A percentile compares a stretch with the other conserved stretches of the same genome.
These are phyloP conservation scores for Phylloboletellus chloephorus DNA, from an alignment of 1,284 basidiomycete genomes.

Conservation along the genomic window DNA sequence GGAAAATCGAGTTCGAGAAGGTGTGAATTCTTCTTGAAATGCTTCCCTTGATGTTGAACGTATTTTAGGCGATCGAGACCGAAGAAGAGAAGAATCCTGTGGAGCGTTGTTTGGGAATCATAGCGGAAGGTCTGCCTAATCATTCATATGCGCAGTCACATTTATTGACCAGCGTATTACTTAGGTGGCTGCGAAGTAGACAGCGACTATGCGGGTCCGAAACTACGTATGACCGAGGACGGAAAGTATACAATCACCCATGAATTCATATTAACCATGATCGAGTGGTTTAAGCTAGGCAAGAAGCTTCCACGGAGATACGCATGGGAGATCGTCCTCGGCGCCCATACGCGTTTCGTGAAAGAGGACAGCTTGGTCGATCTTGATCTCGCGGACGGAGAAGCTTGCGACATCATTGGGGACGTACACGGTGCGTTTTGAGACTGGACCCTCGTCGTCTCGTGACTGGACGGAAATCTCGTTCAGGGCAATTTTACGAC, in stretches of 20 bases:
- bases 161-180: conserved; percentile 5
- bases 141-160: not conserved
- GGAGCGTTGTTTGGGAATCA: conserved; percentile 70
- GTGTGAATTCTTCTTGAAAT: conserved; percentile 33
- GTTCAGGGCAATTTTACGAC: conserved; percentile 88
- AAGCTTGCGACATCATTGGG: conserved; percentile 87
- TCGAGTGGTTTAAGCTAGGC: conserved; percentile 88
- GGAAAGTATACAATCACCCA: conserved; percentile 69
- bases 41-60: conserved; percentile 1
- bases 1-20: conserved; percentile 87
- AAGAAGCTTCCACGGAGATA: conserved; percentile 83
- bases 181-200: conserved; percentile 72
- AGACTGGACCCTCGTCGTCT: not conserved
- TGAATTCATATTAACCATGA: conserved; percentile 83
- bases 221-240: conserved; percentile 47
- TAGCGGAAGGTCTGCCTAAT: conserved; percentile 59
- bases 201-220: conserved; percentile 62
- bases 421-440: conserved; percentile 73
- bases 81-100: conserved; percentile 81
- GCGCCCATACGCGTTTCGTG: conserved; percentile 71
- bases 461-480: conserved; percentile 6
- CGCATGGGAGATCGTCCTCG: conserved; percentile 94
- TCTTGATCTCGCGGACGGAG: conserved; percentile 70
- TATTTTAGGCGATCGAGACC: conserved; percentile 76
- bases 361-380: conserved; percentile 83